phyloP scores from a whole-genome alignment of 352 stramenopile species.

The Globisporangium nagaii region DNA sequence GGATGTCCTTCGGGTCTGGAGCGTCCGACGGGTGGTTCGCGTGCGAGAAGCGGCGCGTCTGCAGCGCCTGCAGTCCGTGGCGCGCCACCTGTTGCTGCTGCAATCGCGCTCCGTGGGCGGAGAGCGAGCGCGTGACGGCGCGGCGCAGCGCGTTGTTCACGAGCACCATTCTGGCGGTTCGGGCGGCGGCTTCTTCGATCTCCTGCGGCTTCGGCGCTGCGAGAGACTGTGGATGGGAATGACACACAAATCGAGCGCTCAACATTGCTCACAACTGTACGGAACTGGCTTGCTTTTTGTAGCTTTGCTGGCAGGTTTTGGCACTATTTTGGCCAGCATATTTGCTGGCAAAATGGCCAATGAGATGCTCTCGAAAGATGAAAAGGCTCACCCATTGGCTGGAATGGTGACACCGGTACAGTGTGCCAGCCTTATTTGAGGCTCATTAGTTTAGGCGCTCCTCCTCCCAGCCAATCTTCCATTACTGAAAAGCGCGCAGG shows the following conservation, averaged over 20 bases:
- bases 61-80: conserved; percentile 1
- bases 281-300: too few relatives aligned
- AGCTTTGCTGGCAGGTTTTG: too few relatives aligned
- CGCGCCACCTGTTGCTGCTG: neutral
- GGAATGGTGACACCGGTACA: conserved; percentile 5
- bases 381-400: too few relatives aligned
- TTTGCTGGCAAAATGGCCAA: too few relatives aligned
- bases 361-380: too few relatives aligned
- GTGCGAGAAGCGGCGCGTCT: conserved; percentile 36
- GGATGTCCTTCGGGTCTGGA: conserved; percentile 39
- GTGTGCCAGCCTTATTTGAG: too few relatives aligned
- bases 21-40: conserved; percentile 16
- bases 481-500: neutral
- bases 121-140: conserved; percentile 12
- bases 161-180: conserved; percentile 27
- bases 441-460: too few relatives aligned
- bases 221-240: conserved; percentile 5
- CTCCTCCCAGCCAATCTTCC: conserved; percentile 1
- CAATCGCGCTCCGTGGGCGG: neutral
- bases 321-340: too few relatives aligned
- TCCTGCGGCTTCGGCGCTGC: neutral
- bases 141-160: conserved; percentile 25
- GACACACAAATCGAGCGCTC: too few relatives aligned
- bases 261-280: too few relatives aligned
- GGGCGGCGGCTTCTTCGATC: neutral